Base-by-base conservation (phyloP, 257 asterid species). In the Nicotiana knightiana region DNA sequence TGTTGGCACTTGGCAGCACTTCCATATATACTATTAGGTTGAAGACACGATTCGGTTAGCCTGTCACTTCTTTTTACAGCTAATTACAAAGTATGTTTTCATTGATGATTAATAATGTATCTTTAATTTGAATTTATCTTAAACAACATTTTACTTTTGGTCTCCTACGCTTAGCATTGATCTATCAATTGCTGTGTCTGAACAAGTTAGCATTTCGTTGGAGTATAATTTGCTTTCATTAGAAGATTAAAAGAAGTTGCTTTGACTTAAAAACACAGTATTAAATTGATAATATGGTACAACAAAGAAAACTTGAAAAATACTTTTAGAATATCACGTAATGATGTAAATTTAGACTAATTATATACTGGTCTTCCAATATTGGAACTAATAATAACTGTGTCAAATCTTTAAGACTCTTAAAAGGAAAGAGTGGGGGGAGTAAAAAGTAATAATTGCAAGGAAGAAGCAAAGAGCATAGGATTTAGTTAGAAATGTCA, bases 401-500 rank as follows among this genome's bases (percentile, higher is more conserved):
- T 71, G n/a, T 18, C 33, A 6, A 24, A 18, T 17, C 35, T 54
- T 9, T 57, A 43, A 39, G 76, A 43, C 43, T 21, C 18, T 79
- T 37, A 79, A n/a, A 37, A 63, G 76, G 15, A 51, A 73, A 73
- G 79, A 73, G 75, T 79, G 70, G 18, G 75, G 39, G 43, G 82
- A 79, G 82, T 26, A 39, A 65, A 65, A 54, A 65, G 51, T 43
- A 65, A 39, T 62, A 28, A 79, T 61, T 79, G 24, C 43, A 79
- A 66, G 48, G 39, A 66, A 53, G 58, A 53, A 53, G 58, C 5
- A 53, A 37, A 71, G 53, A 71, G 75, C 81, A 71, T 39, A 12
- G 67, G 58, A 78, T 82, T 80, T 80, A 67, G 83, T 48, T 73
- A 61, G 30, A 79, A 16, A 33, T 83, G 90, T 84, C 86, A 88